These are phyloP conservation scores for Sporothrix curviconia DNA, from an alignment of 2,329 filamentous ascomycete species.

Conservation along the genomic window DNA sequence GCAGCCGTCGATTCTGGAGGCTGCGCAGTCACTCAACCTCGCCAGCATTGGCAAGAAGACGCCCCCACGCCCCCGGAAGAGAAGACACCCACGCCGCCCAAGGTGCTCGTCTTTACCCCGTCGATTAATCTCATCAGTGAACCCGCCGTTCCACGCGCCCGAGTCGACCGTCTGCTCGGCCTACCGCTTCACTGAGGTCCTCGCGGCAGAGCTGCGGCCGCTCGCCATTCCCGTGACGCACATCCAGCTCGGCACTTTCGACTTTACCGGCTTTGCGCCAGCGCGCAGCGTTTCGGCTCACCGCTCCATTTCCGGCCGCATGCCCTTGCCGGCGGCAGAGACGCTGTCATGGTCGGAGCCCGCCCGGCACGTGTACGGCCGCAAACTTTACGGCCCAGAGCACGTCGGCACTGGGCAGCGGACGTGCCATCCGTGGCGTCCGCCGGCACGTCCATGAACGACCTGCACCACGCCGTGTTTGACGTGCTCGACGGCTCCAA, in stretches of 20 bases:
- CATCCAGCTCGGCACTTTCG: constrained; percentile 85
- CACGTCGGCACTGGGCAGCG: constrained; percentile 48
- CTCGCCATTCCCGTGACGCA: constrained; percentile 75
- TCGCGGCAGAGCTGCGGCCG: constrained; percentile 71
- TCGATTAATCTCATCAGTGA: constrained; percentile 73
- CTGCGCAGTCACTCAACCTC: constrained; percentile 9
- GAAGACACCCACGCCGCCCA: constrained; percentile 36
- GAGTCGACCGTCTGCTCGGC: constrained; percentile 82
- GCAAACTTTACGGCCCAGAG: constrained; percentile 54
- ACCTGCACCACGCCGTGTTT: constrained; percentile 81
- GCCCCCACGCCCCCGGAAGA: neutral
- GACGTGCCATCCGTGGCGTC: constrained; percentile 48
- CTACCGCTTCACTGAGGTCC: constrained; percentile 74
- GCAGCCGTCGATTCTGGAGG: constrained; percentile 15
- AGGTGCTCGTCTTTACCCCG: constrained; percentile 71
- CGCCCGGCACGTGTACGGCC: constrained; percentile 53
- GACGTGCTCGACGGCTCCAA: constrained; percentile 70
- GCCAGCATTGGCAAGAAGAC: constrained; percentile 8
- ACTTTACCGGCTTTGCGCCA: constrained; percentile 63
- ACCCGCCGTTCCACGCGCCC: constrained; percentile 73
- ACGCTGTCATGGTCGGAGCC: constrained; percentile 58
- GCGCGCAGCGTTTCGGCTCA: constrained; percentile 23
- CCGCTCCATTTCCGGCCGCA: constrained; percentile 24
- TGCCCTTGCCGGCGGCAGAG: constrained; percentile 45
- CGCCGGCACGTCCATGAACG: constrained; percentile 66